phyloP scores from a whole-genome alignment of 345 rosid genomes.

The Rhodamnia argentea region DNA sequence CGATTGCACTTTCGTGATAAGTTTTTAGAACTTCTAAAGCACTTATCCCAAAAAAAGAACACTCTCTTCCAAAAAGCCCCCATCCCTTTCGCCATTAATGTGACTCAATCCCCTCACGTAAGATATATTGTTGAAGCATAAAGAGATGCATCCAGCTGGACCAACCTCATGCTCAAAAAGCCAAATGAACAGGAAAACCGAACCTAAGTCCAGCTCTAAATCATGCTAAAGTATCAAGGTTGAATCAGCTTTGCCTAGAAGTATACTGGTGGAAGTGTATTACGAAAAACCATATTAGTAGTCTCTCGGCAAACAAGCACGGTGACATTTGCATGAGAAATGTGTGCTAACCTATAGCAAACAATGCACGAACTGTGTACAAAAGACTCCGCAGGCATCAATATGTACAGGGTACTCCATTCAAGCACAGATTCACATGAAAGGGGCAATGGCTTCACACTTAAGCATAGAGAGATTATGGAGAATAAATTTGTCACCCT shows the following conservation, averaged over 20 bases:
- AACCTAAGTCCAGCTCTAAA: background rate
- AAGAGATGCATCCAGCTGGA: background rate
- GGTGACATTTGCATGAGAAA: background rate
- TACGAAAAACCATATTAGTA: background rate
- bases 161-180: background rate
- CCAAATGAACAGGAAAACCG: background rate
- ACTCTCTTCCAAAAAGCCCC: background rate
- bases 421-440: background rate
- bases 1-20: too few species aligned
- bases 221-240: background rate
- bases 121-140: background rate
- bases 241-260: background rate
- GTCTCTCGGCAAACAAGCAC: background rate
- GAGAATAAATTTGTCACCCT: background rate
- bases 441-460: background rate
- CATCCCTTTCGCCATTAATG: background rate
- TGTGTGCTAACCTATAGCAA: background rate
- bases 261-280: background rate
- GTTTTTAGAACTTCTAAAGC: too few species aligned
- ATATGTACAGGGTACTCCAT: background rate
- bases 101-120: background rate
- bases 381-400: background rate
- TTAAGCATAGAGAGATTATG: background rate
- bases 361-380: background rate
- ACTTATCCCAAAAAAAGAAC: too few species aligned